phyloP scores from a whole-genome alignment of 257 asterid species.

The Thymus quinquecostatus region DNA sequence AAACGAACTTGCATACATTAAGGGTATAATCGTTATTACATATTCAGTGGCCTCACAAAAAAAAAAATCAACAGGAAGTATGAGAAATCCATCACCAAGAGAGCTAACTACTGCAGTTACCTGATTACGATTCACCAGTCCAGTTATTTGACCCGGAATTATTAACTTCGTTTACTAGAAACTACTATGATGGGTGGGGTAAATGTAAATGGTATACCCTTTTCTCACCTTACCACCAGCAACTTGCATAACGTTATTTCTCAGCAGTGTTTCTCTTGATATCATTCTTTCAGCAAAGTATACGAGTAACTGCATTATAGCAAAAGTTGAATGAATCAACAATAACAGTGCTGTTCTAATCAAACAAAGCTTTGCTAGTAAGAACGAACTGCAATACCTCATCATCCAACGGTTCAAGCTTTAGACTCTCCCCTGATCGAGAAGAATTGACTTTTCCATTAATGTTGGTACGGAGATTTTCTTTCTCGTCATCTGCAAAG shows the following conservation, averaged over 20 bases:
- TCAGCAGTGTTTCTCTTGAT: constrained; percentile 63
- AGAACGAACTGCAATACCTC: constrained; percentile 43
- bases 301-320: constrained; percentile 51
- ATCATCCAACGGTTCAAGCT: constrained; percentile 48
- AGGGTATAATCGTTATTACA: not conserved
- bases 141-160: too few relatives aligned
- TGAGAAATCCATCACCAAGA: constrained; percentile 10
- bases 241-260: constrained; percentile 74
- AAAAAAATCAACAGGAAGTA: not conserved
- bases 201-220: not conserved
- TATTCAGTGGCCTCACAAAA: not conserved
- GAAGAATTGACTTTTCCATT: constrained; percentile 31
- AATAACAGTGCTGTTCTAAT: not conserved
- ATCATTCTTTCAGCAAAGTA: constrained; percentile 80
- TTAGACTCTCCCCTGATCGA: constrained; percentile 43
- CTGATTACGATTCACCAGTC: too few relatives aligned
- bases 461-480: constrained; percentile 22
- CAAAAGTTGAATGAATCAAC: constrained; percentile 6
- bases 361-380: constrained; percentile 16
- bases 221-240: constrained; percentile 58
- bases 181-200: not conserved
- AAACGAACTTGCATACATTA: constrained; percentile 18
- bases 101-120: not conserved
- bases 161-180: not conserved
- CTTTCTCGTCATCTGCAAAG: constrained; percentile 39